phyloP scores from a whole-genome alignment of 148 eudicot species.

The Bassia scoparia region DNA sequence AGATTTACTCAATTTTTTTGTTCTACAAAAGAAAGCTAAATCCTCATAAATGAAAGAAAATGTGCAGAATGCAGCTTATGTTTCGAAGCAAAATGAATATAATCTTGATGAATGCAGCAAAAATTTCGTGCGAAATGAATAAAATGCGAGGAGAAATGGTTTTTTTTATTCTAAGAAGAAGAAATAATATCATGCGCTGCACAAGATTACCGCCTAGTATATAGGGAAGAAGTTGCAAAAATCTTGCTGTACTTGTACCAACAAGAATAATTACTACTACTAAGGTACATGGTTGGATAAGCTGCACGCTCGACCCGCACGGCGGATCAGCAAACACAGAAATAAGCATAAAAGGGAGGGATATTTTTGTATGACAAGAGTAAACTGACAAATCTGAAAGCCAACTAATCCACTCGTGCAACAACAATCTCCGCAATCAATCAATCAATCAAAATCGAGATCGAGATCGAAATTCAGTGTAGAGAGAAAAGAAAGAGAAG shows the following conservation, averaged over 20 bases:
- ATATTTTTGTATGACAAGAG: not conserved
- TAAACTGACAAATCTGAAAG: slow-evolving; percentile 8
- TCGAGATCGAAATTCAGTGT: not conserved
- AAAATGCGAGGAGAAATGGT: not conserved
- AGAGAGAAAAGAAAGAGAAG: slow-evolving; percentile 17
- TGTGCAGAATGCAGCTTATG: not conserved
- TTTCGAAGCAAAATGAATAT: not conserved
- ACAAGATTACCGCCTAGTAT: slow-evolving; percentile 13
- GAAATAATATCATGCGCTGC: not conserved
- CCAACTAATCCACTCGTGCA: slow-evolving; percentile 24
- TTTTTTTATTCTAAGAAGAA: not conserved
- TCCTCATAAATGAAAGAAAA: not conserved
- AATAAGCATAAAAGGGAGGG: not conserved
- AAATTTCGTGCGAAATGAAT: not conserved
- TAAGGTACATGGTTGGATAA: not conserved
- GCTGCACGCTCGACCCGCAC: not conserved
- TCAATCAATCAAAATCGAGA: not conserved
- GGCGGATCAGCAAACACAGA: slow-evolving; percentile 7
- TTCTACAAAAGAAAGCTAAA: too few relatives aligned
- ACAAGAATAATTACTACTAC: not conserved
- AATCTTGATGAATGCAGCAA: not conserved
- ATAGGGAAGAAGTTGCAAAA: not conserved
- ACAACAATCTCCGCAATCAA: not conserved
- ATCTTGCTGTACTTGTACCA: not conserved
- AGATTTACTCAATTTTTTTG: too few relatives aligned